phyloP scores from a whole-genome alignment of 495 filamentous ascomycete genomes.

The Penicillium roqueforti region DNA sequence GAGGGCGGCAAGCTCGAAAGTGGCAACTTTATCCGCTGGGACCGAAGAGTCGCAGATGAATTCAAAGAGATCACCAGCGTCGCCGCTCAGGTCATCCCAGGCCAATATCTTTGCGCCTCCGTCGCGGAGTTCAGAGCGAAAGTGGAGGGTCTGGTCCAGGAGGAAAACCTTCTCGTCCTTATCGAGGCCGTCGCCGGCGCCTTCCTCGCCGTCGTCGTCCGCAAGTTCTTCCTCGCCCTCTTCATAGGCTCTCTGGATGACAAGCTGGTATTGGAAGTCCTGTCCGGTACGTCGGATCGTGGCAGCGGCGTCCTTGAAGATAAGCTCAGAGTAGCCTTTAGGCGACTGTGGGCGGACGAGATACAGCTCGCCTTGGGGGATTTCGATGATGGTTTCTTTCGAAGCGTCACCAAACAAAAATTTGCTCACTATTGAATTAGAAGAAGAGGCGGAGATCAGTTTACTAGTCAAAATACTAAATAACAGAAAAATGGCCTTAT shows the following conservation, averaged over 20 bases:
- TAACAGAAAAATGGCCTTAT: constrained; percentile 9
- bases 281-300: constrained; percentile 88
- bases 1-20: constrained; percentile 78
- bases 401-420: constrained; percentile 87
- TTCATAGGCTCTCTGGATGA: constrained; percentile 92
- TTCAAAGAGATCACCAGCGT: constrained; percentile 89
- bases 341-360: constrained; percentile 91
- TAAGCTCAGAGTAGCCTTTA: constrained; percentile 96
- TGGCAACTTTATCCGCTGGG: constrained; percentile 62
- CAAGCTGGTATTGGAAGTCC: constrained; percentile 94
- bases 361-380: constrained; percentile 93
- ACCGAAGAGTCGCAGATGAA: constrained; percentile 84
- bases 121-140: constrained; percentile 75
- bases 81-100: constrained; percentile 92
- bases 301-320: constrained; percentile 95
- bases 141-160: constrained; percentile 85
- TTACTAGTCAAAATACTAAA: background rate
- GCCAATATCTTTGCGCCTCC: constrained; percentile 78
- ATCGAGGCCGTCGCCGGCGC: constrained; percentile 61
- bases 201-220: constrained; percentile 81
- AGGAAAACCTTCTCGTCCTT: constrained; percentile 97
- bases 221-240: constrained; percentile 91
- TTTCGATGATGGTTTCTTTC: constrained; percentile 90
- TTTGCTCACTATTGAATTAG: constrained; percentile 64
- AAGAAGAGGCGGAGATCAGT: constrained; percentile 15